Conservation (phyloP, 345 rosid species). For the Eucalyptus polyanthemos region DNA sequence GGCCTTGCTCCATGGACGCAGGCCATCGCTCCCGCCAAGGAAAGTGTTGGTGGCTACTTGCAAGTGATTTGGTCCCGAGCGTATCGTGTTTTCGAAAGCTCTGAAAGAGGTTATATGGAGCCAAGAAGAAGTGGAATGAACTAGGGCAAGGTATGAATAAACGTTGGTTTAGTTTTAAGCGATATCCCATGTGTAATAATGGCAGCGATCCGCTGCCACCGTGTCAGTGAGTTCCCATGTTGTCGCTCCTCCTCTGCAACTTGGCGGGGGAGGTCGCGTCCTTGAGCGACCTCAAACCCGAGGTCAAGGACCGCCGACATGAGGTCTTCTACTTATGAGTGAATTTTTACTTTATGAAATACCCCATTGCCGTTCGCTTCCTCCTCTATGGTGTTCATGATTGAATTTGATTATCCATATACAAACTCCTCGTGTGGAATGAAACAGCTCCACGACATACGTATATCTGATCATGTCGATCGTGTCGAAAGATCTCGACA, state of each 20-base stretch:
- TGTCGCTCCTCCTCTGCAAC: neutral
- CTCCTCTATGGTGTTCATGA: neutral
- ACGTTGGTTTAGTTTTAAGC: neutral
- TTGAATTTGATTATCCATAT: neutral
- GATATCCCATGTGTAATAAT: neutral
- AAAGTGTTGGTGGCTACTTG: slow-evolving; percentile 50
- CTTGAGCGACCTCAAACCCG: neutral
- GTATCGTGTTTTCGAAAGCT: neutral
- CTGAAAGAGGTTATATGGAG: neutral
- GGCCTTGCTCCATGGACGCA: slow-evolving; percentile 60
- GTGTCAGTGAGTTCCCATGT: neutral
- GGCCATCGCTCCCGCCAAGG: slow-evolving; percentile 50
- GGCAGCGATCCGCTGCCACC: neutral
- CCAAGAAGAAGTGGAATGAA: neutral
- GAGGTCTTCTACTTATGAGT: neutral
- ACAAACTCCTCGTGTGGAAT: neutral
- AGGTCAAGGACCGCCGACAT: neutral
- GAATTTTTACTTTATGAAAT: neutral
- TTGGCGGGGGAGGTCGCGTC: neutral
- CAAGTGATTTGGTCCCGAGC: slow-evolving; percentile 10
- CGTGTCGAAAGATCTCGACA: neutral
- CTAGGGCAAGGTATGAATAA: neutral
- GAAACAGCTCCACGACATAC: neutral
- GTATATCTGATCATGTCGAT: accelerated
- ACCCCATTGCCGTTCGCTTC: neutral